Base-by-base conservation (phyloP, 495 filamentous ascomycete genomes). In the Talaromyces adpressus region DNA sequence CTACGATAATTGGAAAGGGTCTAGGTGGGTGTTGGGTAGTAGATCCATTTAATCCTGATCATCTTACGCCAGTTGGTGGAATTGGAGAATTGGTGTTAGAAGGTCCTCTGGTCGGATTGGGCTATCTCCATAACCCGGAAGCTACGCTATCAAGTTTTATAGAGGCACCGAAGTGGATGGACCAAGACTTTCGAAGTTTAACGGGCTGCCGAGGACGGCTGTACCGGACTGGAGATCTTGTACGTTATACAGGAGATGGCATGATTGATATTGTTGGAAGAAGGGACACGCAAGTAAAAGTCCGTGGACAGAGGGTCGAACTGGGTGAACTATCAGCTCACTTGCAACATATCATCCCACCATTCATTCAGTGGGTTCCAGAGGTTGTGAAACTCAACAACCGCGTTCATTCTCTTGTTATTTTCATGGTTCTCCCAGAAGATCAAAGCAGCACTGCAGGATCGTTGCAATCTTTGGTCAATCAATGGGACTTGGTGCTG, bases 291-390 rank as follows among this genome's bases (percentile, higher is more conserved):
- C 93, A 97, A 68, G 89, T 96, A 70, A 97, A 97, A 78, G 95
- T 98, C 65, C 88, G 93, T 56, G 93, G 93, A 9, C 97, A 97
- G 79, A 82, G 93, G 61, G 94, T 98, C 67, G 93, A 98, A 75
- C 86, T 98, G 30, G 90, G 90, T 63, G 93, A 98, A 62, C 96
- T 97, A 62, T 92, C 97, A 70, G 91, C 84, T 45, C 87, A 93
- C 68, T 78, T 58, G 27, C 56, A 58, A 45, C 62, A 59, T 16
- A 16, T 97, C 6, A 20, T 87, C 86, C 47, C 84, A 87, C 51
- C 87, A 95, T 73, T 86, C 87, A 8, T 73, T 96, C 4, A 84
- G 56, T 58, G 56, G 56, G 16, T 8, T 32, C 56, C 27, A 14
- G 56, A 58, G n/a, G 56, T 58, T 2, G n/a, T 58, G 20, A 58